phyloP scores from a whole-genome alignment of 2,329 filamentous ascomycete species.

The Talaromyces funiculosus region DNA sequence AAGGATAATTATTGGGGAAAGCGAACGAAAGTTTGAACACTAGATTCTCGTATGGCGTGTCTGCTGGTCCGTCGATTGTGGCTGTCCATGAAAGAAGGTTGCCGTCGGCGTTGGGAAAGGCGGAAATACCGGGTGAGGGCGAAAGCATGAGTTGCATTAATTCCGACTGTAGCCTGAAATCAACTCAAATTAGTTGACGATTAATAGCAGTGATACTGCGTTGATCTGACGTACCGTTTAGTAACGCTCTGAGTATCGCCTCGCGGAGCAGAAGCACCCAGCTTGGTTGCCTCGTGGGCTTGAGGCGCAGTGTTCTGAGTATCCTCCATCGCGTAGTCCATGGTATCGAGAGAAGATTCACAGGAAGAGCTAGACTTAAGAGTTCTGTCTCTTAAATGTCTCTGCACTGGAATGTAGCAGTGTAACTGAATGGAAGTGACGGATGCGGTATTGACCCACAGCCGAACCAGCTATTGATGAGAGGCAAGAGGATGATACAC shows the following conservation, averaged over 20 bases:
- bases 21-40: constrained; percentile 87
- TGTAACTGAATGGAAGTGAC: constrained; percentile 8
- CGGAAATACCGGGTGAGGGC: constrained; percentile 85
- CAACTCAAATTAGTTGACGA: background rate
- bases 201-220: background rate
- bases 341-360: constrained; percentile 20
- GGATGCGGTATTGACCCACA: constrained; percentile 11
- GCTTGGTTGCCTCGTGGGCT: constrained; percentile 57
- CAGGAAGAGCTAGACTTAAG: background rate
- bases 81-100: constrained; percentile 91
- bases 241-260: constrained; percentile 68
- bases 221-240: constrained; percentile 56
- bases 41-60: constrained; percentile 83
- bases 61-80: constrained; percentile 84
- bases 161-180: constrained; percentile 79
- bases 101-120: constrained; percentile 84
- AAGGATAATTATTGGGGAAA: constrained; percentile 91
- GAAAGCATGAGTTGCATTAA: constrained; percentile 98
- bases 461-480: background rate
- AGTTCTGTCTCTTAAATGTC: constrained; percentile 17
- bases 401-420: constrained; percentile 16
- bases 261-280: constrained; percentile 50
- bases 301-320: constrained; percentile 64
- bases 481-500: background rate
- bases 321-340: constrained; percentile 56